Percentiles rank a stretch among this genome's conserved stretches.
These are phyloP conservation scores for Fraxinus sp. DNA, from an alignment of 305 asterid genomes.

Conservation along the genomic window DNA sequence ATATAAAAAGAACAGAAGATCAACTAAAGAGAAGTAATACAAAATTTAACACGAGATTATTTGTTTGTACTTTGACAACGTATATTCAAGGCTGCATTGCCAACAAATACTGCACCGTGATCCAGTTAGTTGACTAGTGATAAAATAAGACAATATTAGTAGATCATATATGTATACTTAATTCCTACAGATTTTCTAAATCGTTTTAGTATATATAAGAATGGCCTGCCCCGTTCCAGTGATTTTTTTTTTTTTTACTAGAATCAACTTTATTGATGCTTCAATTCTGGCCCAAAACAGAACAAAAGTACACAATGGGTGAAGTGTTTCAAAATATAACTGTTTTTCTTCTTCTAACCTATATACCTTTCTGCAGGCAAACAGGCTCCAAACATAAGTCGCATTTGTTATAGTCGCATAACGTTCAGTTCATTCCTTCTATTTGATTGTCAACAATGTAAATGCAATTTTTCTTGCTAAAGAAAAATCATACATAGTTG, in stretches of 20 bases:
- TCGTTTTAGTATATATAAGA: background rate
- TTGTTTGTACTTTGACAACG: background rate
- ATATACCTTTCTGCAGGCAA: background rate
- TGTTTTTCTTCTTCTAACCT: background rate
- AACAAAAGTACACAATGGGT: background rate
- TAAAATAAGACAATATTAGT: background rate
- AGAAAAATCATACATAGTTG: background rate
- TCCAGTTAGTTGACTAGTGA: background rate
- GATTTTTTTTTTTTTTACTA: background rate
- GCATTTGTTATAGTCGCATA: background rate
- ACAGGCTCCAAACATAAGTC: constrained; percentile 6
- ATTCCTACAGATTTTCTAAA: background rate
- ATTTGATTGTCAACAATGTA: background rate
- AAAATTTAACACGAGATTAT: background rate
- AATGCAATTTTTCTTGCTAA: background rate
- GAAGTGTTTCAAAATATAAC: background rate
- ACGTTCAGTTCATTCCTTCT: background rate
- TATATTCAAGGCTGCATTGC: background rate
- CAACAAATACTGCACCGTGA: constrained; percentile 1
- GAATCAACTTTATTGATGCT: background rate
- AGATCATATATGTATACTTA: background rate
- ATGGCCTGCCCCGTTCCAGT: background rate
- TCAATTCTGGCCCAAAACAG: background rate
- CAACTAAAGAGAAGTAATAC: background rate
- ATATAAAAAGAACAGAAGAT: background rate